phyloP scores from a whole-genome alignment of 768 basidiomycete species.

The Pulveroboletus sp. region DNA sequence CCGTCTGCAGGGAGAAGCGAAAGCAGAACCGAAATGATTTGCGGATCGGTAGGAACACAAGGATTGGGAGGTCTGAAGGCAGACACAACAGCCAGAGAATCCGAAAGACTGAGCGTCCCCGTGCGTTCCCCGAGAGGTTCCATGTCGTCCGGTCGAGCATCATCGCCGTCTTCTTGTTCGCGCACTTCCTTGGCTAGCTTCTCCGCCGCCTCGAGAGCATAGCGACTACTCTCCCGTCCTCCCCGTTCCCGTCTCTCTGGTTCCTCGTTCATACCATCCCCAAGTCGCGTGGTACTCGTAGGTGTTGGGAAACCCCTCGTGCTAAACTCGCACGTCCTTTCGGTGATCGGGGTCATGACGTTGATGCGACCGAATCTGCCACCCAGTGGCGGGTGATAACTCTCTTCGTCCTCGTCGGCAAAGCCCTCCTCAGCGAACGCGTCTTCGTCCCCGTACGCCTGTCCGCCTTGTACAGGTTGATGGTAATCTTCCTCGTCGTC shows the following conservation, averaged over 20 bases:
- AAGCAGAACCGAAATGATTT: conserved; percentile 61
- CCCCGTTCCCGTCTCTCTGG: conserved; percentile 15
- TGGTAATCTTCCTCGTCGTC: conserved; percentile 29
- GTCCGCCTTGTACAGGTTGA: conserved; percentile 8
- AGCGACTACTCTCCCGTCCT: conserved; percentile 33
- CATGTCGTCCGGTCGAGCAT: conserved; percentile 4
- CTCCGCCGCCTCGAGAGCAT: conserved; percentile 54
- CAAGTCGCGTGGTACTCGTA: conserved; percentile 46
- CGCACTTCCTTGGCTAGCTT: conserved; percentile 50
- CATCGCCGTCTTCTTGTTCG: conserved; percentile 23
- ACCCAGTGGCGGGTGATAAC: conserved; percentile 49
- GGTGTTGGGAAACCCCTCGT: conserved; percentile 43
- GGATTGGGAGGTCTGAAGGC: conserved; percentile 78
- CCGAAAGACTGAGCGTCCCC: conserved; percentile 60
- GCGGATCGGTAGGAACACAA: conserved; percentile 78
- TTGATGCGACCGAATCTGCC: conserved; percentile 80
- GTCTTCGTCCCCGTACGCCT: conserved; percentile 21
- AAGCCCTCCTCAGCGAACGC: conserved; percentile 28
- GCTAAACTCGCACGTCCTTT: conserved; percentile 86
- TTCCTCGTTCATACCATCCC: conserved; percentile 30
- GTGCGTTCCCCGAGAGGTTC: conserved; percentile 54
- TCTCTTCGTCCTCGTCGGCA: conserved; percentile 30
- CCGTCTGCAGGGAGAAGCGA: conserved; percentile 57
- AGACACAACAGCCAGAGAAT: conserved; percentile 57
- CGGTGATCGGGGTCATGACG: conserved; percentile 97